These are phyloP conservation scores for Globisporangium splendens DNA, from an alignment of 352 stramenopile species.

Conservation along the genomic window DNA sequence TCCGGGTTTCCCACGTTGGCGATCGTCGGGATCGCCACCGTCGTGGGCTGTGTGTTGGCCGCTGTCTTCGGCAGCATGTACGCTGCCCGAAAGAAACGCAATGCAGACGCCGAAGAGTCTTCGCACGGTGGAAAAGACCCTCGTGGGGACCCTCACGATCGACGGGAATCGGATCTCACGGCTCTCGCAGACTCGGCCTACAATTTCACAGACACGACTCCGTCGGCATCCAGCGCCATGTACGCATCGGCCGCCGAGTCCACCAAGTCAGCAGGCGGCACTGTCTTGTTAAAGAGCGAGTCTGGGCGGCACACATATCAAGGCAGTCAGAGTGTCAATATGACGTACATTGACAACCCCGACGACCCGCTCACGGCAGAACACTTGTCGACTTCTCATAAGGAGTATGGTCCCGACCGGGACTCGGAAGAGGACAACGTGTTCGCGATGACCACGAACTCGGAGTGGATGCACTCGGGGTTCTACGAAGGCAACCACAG, in stretches of 20 bases:
- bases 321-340: conserved; percentile 11
- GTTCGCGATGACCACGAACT: conserved; percentile 1
- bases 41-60: conserved; percentile 10
- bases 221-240: background rate
- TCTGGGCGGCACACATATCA: conserved; percentile 10
- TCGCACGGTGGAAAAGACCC: background rate
- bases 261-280: background rate
- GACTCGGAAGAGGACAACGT: conserved; percentile 9
- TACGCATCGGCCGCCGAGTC: background rate
- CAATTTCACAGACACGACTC: background rate
- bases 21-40: conserved; percentile 4
- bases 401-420: background rate
- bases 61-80: conserved; percentile 8
- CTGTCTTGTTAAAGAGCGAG: conserved; percentile 12
- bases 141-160: background rate
- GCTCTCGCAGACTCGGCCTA: conserved; percentile 12
- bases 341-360: conserved; percentile 8
- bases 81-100: background rate
- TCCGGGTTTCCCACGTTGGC: conserved; percentile 9
- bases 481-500: conserved; percentile 12
- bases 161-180: background rate
- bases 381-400: conserved; percentile 6
- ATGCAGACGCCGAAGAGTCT: background rate
- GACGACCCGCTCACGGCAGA: conserved; percentile 6
- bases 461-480: conserved; percentile 8